phyloP scores from a whole-genome alignment of 441 rosid species.

The Erodium trifolium region DNA sequence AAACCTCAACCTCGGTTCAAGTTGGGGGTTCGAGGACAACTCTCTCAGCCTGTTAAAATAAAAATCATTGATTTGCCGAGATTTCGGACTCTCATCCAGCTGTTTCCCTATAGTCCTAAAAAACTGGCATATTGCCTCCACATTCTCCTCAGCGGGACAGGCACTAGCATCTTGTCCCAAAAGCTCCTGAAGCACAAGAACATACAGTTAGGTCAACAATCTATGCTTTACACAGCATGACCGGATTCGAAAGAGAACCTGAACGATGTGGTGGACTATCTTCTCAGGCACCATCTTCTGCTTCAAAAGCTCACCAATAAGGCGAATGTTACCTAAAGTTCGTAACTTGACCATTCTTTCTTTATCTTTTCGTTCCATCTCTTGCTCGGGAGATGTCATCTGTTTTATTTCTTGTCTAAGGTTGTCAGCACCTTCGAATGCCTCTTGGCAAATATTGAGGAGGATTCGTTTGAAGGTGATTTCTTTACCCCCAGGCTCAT shows the following conservation, averaged over 20 bases:
- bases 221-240: background rate
- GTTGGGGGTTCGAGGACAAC: conserved; percentile 20
- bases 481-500: conserved; percentile 23
- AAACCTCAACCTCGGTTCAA: conserved; percentile 26
- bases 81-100: conserved; percentile 27
- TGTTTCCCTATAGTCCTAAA: conserved; percentile 29
- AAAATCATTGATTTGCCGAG: conserved; percentile 23
- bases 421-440: conserved; percentile 79
- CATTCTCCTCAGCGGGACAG: conserved; percentile 34
- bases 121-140: conserved; percentile 31
- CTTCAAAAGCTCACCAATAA: conserved; percentile 88
- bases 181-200: conserved; percentile 28
- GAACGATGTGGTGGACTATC: conserved; percentile 75
- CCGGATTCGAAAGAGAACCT: conserved; percentile 28
- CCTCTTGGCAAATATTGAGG: conserved; percentile 76
- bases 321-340: conserved; percentile 75
- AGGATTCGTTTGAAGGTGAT: conserved; percentile 74
- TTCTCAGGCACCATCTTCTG: conserved; percentile 86
- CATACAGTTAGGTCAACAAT: background rate
- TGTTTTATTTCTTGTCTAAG: conserved; percentile 58
- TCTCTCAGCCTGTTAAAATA: conserved; percentile 27
- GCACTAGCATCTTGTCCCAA: conserved; percentile 23
- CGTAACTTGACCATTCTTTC: conserved; percentile 67
- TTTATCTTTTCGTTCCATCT: conserved; percentile 65
- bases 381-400: conserved; percentile 70